A percentile compares a stretch with the other conserved stretches of the same genome.
Evolutionary conservation across 345 rosid genomes (phyloP).

Genomic region (Brassica cretica): DNA sequence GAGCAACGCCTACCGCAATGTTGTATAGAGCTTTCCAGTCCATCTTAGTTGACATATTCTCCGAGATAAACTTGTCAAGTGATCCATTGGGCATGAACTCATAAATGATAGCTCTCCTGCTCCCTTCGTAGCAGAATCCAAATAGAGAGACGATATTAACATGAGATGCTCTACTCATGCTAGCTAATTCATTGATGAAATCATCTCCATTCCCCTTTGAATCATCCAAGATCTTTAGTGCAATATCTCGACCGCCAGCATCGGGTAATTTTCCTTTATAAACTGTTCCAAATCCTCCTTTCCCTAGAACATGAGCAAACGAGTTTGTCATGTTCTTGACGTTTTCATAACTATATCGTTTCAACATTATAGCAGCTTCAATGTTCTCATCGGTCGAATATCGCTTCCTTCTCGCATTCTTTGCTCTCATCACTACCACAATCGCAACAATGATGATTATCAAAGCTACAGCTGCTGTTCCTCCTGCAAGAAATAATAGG

Average conservation of each 20-base stretch:
- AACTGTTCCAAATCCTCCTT: slow-evolving; percentile 27
- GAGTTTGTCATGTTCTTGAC: slow-evolving; percentile 7
- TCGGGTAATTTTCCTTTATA: slow-evolving; percentile 38
- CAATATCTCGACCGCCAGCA: slow-evolving; percentile 38
- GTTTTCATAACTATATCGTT: not conserved
- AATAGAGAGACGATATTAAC: slow-evolving; percentile 43
- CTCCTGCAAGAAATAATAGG: slow-evolving; percentile 15
- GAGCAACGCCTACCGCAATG: slow-evolving; percentile 40
- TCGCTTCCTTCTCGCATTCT: not conserved
- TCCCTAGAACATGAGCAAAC: not conserved
- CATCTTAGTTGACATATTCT: not conserved
- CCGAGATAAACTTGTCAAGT: slow-evolving; percentile 41
- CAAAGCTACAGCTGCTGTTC: slow-evolving; percentile 4
- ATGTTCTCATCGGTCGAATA: slow-evolving; percentile 13
- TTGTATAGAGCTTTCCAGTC: slow-evolving; percentile 36
- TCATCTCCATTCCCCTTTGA: slow-evolving; percentile 47
- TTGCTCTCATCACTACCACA: slow-evolving; percentile 15
- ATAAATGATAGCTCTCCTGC: slow-evolving; percentile 39
- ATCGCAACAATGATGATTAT: slow-evolving; percentile 6
- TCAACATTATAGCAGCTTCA: slow-evolving; percentile 6
- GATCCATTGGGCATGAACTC: slow-evolving; percentile 51
- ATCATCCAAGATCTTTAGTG: slow-evolving; percentile 40
- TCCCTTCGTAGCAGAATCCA: slow-evolving; percentile 37
- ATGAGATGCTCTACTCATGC: slow-evolving; percentile 58
- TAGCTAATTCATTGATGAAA: slow-evolving; percentile 49